Evolutionary conservation across 1,139 yeast genomes (phyloP).

Genomic region (Pichia sp.): DNA sequence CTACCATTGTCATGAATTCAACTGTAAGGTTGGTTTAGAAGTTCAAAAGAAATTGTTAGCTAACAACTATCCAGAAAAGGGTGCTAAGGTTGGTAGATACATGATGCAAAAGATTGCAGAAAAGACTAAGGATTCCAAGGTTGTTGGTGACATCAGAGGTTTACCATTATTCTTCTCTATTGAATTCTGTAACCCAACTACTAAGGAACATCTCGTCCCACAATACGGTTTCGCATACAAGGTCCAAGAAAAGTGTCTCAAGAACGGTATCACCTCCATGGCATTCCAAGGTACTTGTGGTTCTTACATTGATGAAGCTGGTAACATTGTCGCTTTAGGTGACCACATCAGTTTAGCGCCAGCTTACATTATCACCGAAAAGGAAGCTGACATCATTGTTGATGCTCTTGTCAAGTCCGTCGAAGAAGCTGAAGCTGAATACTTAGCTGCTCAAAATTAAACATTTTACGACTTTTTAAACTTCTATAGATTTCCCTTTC

Average conservation of each 20-base stretch:
- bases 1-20: conserved; percentile 60
- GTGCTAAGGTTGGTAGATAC: conserved; percentile 47
- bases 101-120: conserved; percentile 43
- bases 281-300: conserved; percentile 45
- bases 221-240: conserved; percentile 33
- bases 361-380: conserved; percentile 44
- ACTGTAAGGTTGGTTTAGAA: conserved; percentile 57
- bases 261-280: conserved; percentile 46
- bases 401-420: conserved; percentile 22
- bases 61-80: conserved; percentile 45
- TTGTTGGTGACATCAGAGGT: conserved; percentile 61
- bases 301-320: conserved; percentile 26
- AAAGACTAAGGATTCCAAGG: conserved; percentile 36
- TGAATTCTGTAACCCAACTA: conserved; percentile 50
- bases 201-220: conserved; percentile 48
- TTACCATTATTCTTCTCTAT: conserved; percentile 60
- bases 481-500: not conserved
- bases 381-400: conserved; percentile 38
- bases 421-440: conserved; percentile 20
- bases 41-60: conserved; percentile 52
- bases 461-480: not conserved
- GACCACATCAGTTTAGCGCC: conserved; percentile 55
- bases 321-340: conserved; percentile 34
- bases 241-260: conserved; percentile 38
- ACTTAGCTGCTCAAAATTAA: conserved; percentile 10